Percentiles rank a stretch among this genome's conserved stretches.
phyloP scores from a whole-genome alignment of 2,329 filamentous ascomycete genomes.

The Pyrenophora graminea region DNA sequence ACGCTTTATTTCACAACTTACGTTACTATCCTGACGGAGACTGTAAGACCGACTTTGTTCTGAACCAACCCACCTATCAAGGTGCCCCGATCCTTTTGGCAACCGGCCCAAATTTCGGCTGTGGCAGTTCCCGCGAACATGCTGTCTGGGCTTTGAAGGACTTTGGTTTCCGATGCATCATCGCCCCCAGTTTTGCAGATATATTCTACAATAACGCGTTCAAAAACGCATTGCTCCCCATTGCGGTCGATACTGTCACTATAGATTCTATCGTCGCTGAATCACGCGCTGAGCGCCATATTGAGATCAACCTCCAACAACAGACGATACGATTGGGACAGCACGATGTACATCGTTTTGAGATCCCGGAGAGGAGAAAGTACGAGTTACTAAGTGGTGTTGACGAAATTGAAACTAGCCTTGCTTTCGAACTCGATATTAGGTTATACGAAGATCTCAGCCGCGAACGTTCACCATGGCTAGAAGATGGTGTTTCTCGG shows the following conservation, averaged over 20 bases:
- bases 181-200: conserved; percentile 84
- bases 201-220: conserved; percentile 99
- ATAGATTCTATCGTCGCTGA: conserved; percentile 75
- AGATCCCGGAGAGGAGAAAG: no score
- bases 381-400: no score
- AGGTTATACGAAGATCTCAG: no score
- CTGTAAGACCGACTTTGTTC: conserved; percentile 77
- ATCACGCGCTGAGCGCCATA: conserved; percentile 76
- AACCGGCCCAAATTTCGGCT: conserved; percentile 93
- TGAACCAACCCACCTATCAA: conserved; percentile 88
- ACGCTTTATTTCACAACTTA: conserved; percentile 82
- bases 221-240: conserved; percentile 98
- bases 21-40: conserved; percentile 70
- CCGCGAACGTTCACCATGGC: no score
- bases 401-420: no score
- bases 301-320: conserved; percentile 86
- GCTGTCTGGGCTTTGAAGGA: conserved; percentile 96
- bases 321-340: conserved; percentile 68
- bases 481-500: no score
- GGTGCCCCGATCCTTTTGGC: conserved; percentile 85
- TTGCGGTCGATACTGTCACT: conserved; percentile 70
- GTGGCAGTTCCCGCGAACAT: conserved; percentile 89
- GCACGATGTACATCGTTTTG: no score
- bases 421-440: no score
- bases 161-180: conserved; percentile 93